Percentiles rank a stretch among this genome's conserved stretches.
Evolutionary conservation across 805 yeast species (phyloP).

Genomic region (Starmerella geochares): DNA sequence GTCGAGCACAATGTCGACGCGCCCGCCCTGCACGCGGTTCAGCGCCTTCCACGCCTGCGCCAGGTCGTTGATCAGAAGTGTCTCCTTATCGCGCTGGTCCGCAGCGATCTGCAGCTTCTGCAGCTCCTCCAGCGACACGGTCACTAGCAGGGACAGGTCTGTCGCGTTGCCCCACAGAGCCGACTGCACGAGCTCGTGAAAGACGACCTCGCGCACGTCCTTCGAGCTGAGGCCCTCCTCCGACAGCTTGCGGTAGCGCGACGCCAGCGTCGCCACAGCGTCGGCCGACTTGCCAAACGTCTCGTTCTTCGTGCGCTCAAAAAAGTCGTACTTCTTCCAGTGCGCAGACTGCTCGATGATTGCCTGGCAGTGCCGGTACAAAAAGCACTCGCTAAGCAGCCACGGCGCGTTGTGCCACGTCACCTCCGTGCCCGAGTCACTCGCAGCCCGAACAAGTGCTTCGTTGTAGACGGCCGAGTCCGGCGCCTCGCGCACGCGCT

Average conservation of each 20-base stretch:
- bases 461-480: constrained; percentile 50
- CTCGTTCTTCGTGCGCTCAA: constrained; percentile 54
- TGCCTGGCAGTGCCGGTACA: constrained; percentile 47
- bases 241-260: constrained; percentile 38
- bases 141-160: constrained; percentile 80
- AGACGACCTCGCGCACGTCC: constrained; percentile 42
- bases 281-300: constrained; percentile 64
- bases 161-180: constrained; percentile 98
- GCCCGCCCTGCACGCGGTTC: constrained; percentile 29
- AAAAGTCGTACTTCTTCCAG: constrained; percentile 62
- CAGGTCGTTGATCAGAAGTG: constrained; percentile 70
- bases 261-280: constrained; percentile 76
- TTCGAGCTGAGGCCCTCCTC: constrained; percentile 31
- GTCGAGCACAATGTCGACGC: constrained; percentile 78
- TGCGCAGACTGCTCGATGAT: constrained; percentile 28
- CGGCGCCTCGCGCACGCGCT: constrained; percentile 37
- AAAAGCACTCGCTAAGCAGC: constrained; percentile 75
- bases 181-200: constrained; percentile 74
- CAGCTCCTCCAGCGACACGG: constrained; percentile 63
- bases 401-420: constrained; percentile 86
- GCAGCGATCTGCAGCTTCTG: constrained; percentile 77
- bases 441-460: background rate
- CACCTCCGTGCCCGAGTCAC: constrained; percentile 30
- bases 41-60: constrained; percentile 48
- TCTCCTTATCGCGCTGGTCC: constrained; percentile 70